Evolutionary conservation across 257 asterid genomes (phyloP).

Genomic region (Schizonepeta tenuifolia): DNA sequence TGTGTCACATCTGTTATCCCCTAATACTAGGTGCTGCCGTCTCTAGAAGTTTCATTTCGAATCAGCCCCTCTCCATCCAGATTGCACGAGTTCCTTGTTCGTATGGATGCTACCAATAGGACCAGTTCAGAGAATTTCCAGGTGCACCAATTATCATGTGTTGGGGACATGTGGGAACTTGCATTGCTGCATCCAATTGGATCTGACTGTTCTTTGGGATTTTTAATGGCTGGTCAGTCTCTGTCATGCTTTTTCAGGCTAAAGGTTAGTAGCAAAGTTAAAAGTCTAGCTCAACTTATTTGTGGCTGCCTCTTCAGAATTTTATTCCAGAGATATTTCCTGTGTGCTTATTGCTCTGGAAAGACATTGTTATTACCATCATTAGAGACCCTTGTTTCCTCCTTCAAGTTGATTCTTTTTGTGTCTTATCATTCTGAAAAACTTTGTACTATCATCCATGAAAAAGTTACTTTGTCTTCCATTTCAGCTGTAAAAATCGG

Average conservation of each 20-base stretch:
- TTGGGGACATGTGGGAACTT: slow-evolving; percentile 87
- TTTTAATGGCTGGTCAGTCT: slow-evolving; percentile 85
- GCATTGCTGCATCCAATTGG: slow-evolving; percentile 69
- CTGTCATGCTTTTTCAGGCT: slow-evolving; percentile 85
- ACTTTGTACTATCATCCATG: background rate
- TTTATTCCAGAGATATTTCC: slow-evolving; percentile 5
- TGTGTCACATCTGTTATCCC: slow-evolving; percentile 18
- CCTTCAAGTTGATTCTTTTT: slow-evolving; percentile 11
- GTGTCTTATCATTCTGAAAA: slow-evolving; percentile 15
- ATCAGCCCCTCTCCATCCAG: slow-evolving; percentile 79
- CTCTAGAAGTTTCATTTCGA: slow-evolving; percentile 79
- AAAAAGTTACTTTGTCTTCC: background rate
- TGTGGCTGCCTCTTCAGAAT: slow-evolving; percentile 1
- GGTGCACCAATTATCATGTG: slow-evolving; percentile 87
- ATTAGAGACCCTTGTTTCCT: background rate
- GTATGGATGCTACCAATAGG: slow-evolving; percentile 84
- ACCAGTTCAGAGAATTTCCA: slow-evolving; percentile 79
- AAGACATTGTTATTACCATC: background rate
- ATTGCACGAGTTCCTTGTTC: slow-evolving; percentile 81
- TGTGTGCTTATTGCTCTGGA: slow-evolving; percentile 18
- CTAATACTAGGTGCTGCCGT: slow-evolving; percentile 74
- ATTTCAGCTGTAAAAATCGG: slow-evolving; percentile 4
- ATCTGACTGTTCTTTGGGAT: slow-evolving; percentile 54
- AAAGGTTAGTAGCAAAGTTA: slow-evolving; percentile 62
- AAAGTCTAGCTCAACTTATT: slow-evolving; percentile 18